These are phyloP conservation scores for Aeschynomene evenia DNA, from an alignment of 306 rosid species.

Conservation along the genomic window DNA sequence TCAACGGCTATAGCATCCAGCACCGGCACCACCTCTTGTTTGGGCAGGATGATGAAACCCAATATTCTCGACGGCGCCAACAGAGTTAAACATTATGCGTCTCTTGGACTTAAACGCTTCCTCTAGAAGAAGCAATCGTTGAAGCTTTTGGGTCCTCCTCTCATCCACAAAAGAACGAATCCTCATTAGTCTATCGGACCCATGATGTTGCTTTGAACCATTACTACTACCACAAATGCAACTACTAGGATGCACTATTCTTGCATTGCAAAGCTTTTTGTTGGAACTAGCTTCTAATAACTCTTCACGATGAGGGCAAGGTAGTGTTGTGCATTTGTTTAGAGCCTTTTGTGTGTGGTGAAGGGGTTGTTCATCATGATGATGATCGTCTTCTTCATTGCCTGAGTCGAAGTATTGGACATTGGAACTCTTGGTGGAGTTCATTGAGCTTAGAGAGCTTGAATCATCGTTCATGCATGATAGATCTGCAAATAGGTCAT, in stretches of 20 bases:
- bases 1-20: neutral
- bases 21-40: neutral
- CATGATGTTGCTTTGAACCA: neutral
- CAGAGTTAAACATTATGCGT: constrained; percentile 57
- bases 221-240: neutral
- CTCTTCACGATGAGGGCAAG: constrained; percentile 28
- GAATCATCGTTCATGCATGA: constrained; percentile 47
- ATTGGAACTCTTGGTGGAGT: constrained; percentile 56
- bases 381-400: constrained; percentile 45
- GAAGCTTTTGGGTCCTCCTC: constrained; percentile 56
- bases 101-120: constrained; percentile 59
- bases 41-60: constrained; percentile 65
- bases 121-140: constrained; percentile 48
- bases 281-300: neutral
- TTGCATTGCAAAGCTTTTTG: neutral
- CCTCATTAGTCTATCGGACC: constrained; percentile 20
- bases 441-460: constrained; percentile 56
- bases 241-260: neutral
- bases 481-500: constrained; percentile 33
- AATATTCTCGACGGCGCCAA: constrained; percentile 65
- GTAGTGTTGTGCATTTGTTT: constrained; percentile 41
- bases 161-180: constrained; percentile 48
- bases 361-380: constrained; percentile 2
- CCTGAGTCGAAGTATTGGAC: constrained; percentile 39
- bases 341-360: too few species aligned